Percentiles rank a stretch among this genome's conserved stretches.
Conservation (phyloP, 2,329 filamentous ascomycete species). For the Verticillium albo-atrum region DNA sequence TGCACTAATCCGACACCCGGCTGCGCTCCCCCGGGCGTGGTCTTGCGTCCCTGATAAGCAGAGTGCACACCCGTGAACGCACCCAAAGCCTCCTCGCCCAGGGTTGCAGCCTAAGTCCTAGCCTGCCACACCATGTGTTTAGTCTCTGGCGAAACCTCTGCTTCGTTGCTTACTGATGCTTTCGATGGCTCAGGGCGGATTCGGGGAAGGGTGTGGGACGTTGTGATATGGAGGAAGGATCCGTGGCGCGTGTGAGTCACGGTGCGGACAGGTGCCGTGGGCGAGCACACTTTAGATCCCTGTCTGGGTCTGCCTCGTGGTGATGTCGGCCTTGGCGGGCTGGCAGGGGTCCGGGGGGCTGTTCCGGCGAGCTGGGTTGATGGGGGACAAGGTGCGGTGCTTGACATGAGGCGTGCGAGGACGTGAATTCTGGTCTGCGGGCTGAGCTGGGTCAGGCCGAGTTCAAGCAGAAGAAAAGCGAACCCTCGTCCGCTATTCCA, state of each 20-base stretch:
- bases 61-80: neutral
- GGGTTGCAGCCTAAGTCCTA: neutral
- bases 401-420: slow-evolving; percentile 6
- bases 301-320: neutral
- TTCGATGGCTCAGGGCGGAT: neutral
- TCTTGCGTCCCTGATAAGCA: neutral
- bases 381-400: neutral
- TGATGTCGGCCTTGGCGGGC: neutral
- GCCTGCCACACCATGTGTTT: neutral
- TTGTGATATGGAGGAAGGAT: neutral
- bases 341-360: neutral
- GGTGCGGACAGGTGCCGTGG: neutral
- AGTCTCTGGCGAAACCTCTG: neutral
- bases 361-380: neutral
- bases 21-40: neutral
- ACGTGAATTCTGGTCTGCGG: neutral
- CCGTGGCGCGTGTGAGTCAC: neutral
- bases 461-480: neutral
- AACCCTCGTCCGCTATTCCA: neutral
- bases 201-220: neutral
- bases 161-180: neutral
- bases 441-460: neutral
- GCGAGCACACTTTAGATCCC: slow-evolving; percentile 1
- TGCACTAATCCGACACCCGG: neutral
- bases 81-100: neutral